Percentiles rank a stretch among this genome's conserved stretches.
Conservation (phyloP, 192 early-diverging fungal genomes). For the Backusella australiensis region DNA sequence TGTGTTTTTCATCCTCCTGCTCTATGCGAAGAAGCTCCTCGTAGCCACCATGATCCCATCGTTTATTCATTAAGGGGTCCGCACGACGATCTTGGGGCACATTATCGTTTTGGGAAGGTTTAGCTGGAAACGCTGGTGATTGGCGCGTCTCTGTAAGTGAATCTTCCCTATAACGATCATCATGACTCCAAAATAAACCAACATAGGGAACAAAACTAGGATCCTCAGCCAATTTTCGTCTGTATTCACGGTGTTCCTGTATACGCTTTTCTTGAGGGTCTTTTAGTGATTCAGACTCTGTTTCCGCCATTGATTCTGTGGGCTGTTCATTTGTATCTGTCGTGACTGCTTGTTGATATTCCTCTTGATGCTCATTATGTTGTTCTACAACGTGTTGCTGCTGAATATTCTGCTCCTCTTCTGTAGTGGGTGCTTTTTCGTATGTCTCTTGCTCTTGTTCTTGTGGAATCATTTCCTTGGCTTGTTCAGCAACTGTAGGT, state of each 20-base stretch:
- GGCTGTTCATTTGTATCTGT: not conserved
- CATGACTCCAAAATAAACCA: constrained; percentile 58
- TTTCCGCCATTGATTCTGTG: not conserved
- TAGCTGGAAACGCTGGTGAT: not conserved
- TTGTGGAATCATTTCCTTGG: not conserved
- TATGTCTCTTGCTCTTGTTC: not conserved
- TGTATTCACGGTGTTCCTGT: constrained; percentile 48
- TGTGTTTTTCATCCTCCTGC: constrained; percentile 26
- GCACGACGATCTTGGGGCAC: constrained; percentile 1
- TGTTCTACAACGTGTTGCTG: not conserved
- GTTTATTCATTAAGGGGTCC: constrained; percentile 9
- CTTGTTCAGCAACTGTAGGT: not conserved
- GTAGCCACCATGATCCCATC: constrained; percentile 52
- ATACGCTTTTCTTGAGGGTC: constrained; percentile 19
- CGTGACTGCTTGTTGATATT: not conserved
- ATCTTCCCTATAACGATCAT: constrained; percentile 54
- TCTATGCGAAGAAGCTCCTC: constrained; percentile 50
- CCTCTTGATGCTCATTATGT: not conserved
- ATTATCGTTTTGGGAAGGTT: constrained; percentile 6
- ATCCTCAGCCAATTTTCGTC: constrained; percentile 53
- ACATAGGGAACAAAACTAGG: constrained; percentile 56
- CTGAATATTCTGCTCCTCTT: too few species aligned
- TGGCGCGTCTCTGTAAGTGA: constrained; percentile 38
- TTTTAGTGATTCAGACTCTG: not conserved
- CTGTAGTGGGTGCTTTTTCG: too few species aligned